These are phyloP conservation scores for Yamadazyma siamensis DNA, from an alignment of 1,139 yeast species.

Conservation along the genomic window DNA sequence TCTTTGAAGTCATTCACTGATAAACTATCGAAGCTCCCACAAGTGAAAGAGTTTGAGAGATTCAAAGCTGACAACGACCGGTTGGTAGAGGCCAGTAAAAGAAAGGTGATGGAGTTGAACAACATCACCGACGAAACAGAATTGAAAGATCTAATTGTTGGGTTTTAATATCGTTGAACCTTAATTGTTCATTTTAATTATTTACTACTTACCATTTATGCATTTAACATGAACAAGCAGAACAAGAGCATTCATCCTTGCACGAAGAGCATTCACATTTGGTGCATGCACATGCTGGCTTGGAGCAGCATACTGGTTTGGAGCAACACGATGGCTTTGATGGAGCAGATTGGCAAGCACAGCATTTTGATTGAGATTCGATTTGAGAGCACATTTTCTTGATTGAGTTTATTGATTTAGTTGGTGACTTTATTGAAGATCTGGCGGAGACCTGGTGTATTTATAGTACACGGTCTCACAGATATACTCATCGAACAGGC, in stretches of 20 bases:
- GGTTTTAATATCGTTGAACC: not conserved
- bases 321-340: not conserved
- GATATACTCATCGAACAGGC: too few species aligned
- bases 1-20: constrained; percentile 18
- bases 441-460: not conserved
- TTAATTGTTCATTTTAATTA: not conserved
- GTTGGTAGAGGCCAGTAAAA: constrained; percentile 16
- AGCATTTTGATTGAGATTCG: too few species aligned
- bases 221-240: constrained; percentile 3
- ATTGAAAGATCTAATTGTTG: constrained; percentile 1
- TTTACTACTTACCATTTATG: not conserved
- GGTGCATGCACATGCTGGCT: constrained; percentile 3
- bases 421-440: not conserved
- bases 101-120: constrained; percentile 19
- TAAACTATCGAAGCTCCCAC: constrained; percentile 17
- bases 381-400: constrained; percentile 1
- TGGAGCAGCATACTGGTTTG: not conserved
- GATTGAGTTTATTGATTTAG: too few species aligned
- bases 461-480: not conserved
- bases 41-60: constrained; percentile 18
- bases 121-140: constrained; percentile 6
- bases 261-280: constrained; percentile 4
- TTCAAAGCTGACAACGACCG: constrained; percentile 22
- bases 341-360: not conserved
- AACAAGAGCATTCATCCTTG: constrained; percentile 5